Percentiles rank a stretch among this genome's conserved stretches.
phyloP scores from a whole-genome alignment of 2,329 filamentous ascomycete species.

The Aquanectria penicillioides region DNA sequence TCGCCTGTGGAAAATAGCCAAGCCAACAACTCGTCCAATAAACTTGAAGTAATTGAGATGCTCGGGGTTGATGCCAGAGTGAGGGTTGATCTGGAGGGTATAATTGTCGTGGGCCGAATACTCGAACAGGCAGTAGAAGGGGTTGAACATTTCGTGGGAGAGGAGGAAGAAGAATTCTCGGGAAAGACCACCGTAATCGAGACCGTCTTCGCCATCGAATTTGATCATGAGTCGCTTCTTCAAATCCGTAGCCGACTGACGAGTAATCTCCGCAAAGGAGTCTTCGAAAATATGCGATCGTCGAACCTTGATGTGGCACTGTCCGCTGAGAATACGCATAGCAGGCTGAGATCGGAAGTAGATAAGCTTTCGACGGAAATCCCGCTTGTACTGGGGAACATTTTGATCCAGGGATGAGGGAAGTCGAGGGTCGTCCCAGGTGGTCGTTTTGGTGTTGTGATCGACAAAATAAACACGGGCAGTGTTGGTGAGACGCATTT shows the following conservation, averaged over 20 bases:
- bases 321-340: constrained; percentile 91
- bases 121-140: constrained; percentile 99
- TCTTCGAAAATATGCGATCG: constrained; percentile 98
- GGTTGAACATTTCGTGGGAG: constrained; percentile 99
- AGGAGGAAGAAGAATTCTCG: constrained; percentile 99
- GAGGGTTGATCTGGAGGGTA: constrained; percentile 98
- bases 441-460: constrained; percentile 99
- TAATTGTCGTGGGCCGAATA: constrained; percentile 99
- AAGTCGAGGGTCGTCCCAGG: constrained; percentile 96
- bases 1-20: constrained; percentile 97
- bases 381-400: constrained; percentile 98
- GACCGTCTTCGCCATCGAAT: constrained; percentile 96
- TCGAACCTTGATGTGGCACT: constrained; percentile 98
- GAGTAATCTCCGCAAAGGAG: constrained; percentile 97
- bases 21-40: constrained; percentile 94
- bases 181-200: constrained; percentile 97
- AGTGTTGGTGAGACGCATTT: constrained; percentile 99
- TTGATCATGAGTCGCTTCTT: constrained; percentile 99
- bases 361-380: constrained; percentile 97
- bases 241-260: constrained; percentile 91
- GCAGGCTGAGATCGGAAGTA: constrained; percentile 99
- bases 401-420: constrained; percentile 98
- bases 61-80: constrained; percentile 98
- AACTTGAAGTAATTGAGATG: constrained; percentile 99
- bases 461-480: constrained; percentile 98